Base-by-base conservation (phyloP, 306 rosid genomes). In the Erythrophleum fordii region DNA sequence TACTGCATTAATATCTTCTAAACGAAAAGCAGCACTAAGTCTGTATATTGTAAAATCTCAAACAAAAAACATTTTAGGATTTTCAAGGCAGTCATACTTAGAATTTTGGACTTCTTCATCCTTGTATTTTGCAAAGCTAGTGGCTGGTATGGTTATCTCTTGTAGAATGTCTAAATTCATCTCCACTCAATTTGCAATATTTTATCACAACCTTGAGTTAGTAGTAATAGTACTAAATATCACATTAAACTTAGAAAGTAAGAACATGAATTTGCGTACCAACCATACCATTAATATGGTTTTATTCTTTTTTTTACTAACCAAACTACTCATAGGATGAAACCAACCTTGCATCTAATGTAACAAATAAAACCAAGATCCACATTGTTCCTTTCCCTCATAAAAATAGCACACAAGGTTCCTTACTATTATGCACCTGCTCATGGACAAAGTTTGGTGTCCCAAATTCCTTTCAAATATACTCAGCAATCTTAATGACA, bases 261-360 rank as follows among this genome's bases (percentile, higher is more conserved):
- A 70, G 17, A 6, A 26, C 59, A 46, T 51, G 46, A 7, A 20
- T 29, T 51, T n/a, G 16, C 7, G 5, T 51, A 51, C 17, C 28
- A 31, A 31, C 18, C 2, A 39, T 51, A 31, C 64, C 45, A 49
- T 14, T 72, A 52, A 49, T 72, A 28, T 17, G 45, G 23, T 49
- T 26, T 9, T 46, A 2, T 46, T 46, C 6, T 26, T 42, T 46
- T 46, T 31, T 26, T 26, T 28, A 51, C 10, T 11, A 28, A 69
- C 11, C 41, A 20, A 49, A 29, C 9, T 29, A 18, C 76, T 18
- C 62, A 46, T 1, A 29, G 39, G 61, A 48, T 49, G 75, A 58
- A 25, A 69, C 75, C 75, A 69, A 25, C 25, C 75, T 45, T 18
- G 17, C 45, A 72, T 72, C 76, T 29, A 72, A 70, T 70, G 16